Evolutionary conservation across 1,284 basidiomycete genomes (phyloP), one percentile per base, ranked within the genome.

Genomic region (Singerocomus inundabilis): DNA sequence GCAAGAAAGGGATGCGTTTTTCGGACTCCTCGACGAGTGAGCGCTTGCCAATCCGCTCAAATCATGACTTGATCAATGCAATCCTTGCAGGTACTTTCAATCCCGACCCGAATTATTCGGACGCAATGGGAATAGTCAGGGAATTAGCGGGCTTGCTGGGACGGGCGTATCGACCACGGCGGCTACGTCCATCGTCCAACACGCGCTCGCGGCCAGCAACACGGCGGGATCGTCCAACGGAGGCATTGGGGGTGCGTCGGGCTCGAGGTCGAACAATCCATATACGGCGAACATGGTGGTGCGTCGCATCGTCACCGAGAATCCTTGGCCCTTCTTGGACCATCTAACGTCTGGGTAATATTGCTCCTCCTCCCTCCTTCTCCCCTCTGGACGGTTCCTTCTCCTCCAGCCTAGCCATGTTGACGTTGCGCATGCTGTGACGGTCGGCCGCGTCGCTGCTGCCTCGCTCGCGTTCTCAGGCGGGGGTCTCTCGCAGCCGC

Each of bases 1-100:
- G 37, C 69, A 80, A 56, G 88, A 90, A 65, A 90, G 89, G 67
- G 79, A 86, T 54, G 87, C 87, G 11, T 90, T 90, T 68, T 90
- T 90, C 63, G 75, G 78, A 25, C 77, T 90, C 16, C 72, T 90
- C 32, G 87, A 90, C 63, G 88, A 90, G 88, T 88, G 66, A 66
- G 75, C 68, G 6, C 11, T 33, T 7, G 39, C 12, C 8, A 28
- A 36, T 15, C 10, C 33, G 24, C 30, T n/a, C 36, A 39, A n/a
- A 5, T 21, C 21, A 21, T 21, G 21, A 21, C 21, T 37, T 41
- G 44, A 54, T 48, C 33, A 25, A 32, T 35, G 18, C 30, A 16
- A 2, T 13, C 31, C 30, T n/a, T n/a, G 16, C 59, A 90, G 88
- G 60, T 91, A 91, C 70, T 90, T 91, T 68, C 69, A 80, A 39